Percentiles rank a stretch among this genome's conserved stretches.
phyloP scores from a whole-genome alignment of 2,329 filamentous ascomycete species.

The Metarhizium album region DNA sequence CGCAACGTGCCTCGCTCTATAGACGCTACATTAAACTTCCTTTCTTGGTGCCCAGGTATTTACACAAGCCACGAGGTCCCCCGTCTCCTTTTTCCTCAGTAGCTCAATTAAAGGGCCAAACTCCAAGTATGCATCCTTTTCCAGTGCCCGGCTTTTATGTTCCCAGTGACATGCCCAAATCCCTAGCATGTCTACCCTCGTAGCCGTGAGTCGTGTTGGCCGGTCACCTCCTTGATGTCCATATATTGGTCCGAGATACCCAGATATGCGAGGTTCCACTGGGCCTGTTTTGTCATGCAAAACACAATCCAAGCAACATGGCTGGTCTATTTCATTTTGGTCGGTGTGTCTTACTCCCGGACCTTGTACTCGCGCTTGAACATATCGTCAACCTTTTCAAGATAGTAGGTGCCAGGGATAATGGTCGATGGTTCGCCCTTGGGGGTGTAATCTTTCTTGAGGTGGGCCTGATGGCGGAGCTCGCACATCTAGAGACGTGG shows the following conservation, averaged over 20 bases:
- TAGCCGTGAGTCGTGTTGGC: slow-evolving; percentile 3
- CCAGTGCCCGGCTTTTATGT: slow-evolving; percentile 6
- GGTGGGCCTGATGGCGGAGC: slow-evolving; percentile 71
- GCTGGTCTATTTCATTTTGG: background rate
- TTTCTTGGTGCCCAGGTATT: background rate
- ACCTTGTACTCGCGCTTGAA: slow-evolving; percentile 70
- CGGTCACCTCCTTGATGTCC: background rate
- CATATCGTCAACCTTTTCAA: slow-evolving; percentile 73
- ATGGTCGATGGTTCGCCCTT: slow-evolving; percentile 58
- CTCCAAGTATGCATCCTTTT: background rate
- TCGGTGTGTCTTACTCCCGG: slow-evolving; percentile 48
- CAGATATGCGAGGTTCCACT: slow-evolving; percentile 2
- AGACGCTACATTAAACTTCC: background rate
- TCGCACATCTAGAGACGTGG: slow-evolving; percentile 54
- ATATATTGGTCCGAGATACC: slow-evolving; percentile 3
- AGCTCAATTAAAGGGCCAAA: slow-evolving; percentile 7
- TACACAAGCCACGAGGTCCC: slow-evolving; percentile 7
- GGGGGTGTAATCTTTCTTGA: slow-evolving; percentile 69
- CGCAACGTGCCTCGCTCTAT: slow-evolving; percentile 3
- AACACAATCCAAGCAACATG: slow-evolving; percentile 4
- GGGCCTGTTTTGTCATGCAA: background rate
- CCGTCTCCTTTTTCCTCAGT: background rate
- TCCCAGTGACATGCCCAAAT: slow-evolving; percentile 6
- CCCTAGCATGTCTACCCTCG: slow-evolving; percentile 8
- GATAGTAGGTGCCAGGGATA: slow-evolving; percentile 60